phyloP scores from a whole-genome alignment of 2,329 filamentous ascomycete genomes.

The Nemania bipapillata region DNA sequence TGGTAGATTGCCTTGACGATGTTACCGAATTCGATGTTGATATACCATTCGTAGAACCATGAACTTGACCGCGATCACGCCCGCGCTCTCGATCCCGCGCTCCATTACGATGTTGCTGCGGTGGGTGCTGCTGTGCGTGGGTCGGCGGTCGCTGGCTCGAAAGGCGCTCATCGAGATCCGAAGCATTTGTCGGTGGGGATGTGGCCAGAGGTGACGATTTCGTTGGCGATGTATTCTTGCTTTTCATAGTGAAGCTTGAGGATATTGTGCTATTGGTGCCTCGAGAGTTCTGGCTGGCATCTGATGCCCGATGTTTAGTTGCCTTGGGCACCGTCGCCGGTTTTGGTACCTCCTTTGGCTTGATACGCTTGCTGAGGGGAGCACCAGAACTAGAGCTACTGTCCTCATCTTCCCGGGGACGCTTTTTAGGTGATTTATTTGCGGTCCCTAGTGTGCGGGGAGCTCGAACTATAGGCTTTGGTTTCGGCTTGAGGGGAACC shows the following conservation, averaged over 20 bases:
- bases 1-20: slow-evolving; percentile 15
- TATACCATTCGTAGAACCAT: slow-evolving; percentile 41
- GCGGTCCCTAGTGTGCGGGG: slow-evolving; percentile 45
- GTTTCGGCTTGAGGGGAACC: slow-evolving; percentile 50
- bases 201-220: slow-evolving; percentile 74
- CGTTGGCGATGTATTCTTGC: slow-evolving; percentile 66
- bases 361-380: slow-evolving; percentile 68
- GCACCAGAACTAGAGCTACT: slow-evolving; percentile 70
- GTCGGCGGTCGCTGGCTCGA: slow-evolving; percentile 40
- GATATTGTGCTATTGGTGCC: slow-evolving; percentile 52
- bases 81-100: slow-evolving; percentile 42
- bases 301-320: slow-evolving; percentile 61
- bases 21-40: slow-evolving; percentile 41
- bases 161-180: slow-evolving; percentile 64
- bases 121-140: slow-evolving; percentile 33
- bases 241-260: slow-evolving; percentile 58
- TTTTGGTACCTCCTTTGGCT: slow-evolving; percentile 57
- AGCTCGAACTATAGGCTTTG: slow-evolving; percentile 50
- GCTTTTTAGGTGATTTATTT: slow-evolving; percentile 59
- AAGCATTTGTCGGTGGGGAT: slow-evolving; percentile 73
- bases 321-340: slow-evolving; percentile 50
- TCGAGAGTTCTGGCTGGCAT: slow-evolving; percentile 62
- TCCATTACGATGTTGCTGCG: slow-evolving; percentile 40
- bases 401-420: slow-evolving; percentile 64
- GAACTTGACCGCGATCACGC: slow-evolving; percentile 38